phyloP scores from a whole-genome alignment of 768 basidiomycete genomes.

The Lactifluus pinguis region DNA sequence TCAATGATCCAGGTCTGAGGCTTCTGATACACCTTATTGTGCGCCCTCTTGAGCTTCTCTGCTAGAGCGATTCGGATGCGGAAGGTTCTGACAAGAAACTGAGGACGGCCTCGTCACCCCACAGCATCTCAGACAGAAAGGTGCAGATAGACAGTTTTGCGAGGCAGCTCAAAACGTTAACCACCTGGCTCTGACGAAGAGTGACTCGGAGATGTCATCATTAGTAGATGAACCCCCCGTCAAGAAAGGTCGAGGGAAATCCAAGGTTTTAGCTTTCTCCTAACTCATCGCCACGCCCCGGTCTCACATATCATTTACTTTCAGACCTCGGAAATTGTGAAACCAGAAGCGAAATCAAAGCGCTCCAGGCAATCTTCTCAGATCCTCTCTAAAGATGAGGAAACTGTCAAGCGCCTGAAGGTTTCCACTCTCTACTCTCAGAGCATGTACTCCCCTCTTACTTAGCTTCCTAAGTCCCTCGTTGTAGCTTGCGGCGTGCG shows the following conservation, averaged over 20 bases:
- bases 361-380: constrained; percentile 23
- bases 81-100: not conserved
- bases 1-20: not conserved
- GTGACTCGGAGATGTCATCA: constrained; percentile 53
- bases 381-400: constrained; percentile 51
- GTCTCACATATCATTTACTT: not conserved
- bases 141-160: not conserved
- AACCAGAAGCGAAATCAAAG: constrained; percentile 27
- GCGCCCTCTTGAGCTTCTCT: not conserved
- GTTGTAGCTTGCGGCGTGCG: constrained; percentile 70
- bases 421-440: constrained; percentile 27
- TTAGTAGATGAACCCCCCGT: constrained; percentile 50
- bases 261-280: constrained; percentile 24
- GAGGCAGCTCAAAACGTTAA: not conserved
- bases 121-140: not conserved
- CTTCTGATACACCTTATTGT: not conserved
- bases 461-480: constrained; percentile 39
- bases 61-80: constrained; percentile 4
- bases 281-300: not conserved
- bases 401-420: constrained; percentile 67
- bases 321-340: constrained; percentile 15
- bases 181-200: constrained; percentile 24
- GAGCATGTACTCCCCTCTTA: not conserved
- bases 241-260: constrained; percentile 31
- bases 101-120: constrained; percentile 2